Conservation (phyloP, 106 monocot genomes). For the Posidonia australis region DNA sequence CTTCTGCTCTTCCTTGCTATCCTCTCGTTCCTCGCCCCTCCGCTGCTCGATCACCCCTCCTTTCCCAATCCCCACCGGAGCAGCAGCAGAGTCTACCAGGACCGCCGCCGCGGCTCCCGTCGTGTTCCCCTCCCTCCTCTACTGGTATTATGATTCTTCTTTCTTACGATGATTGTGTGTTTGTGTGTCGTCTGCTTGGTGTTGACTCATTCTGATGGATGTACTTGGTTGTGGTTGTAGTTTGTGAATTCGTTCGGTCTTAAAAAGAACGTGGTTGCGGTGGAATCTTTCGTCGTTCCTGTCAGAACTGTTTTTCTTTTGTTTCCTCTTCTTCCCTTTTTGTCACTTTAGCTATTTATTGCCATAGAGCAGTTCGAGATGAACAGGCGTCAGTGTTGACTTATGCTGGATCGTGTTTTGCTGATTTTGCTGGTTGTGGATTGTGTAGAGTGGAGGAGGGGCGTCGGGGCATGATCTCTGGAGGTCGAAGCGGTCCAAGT, state of each 20-base stretch:
- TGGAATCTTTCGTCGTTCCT: conserved; percentile 38
- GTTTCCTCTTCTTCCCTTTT: background rate
- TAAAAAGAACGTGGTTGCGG: conserved; percentile 3
- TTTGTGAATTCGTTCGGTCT: conserved; percentile 7
- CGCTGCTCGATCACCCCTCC: conserved; percentile 23
- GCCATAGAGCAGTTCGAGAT: background rate
- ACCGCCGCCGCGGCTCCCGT: background rate
- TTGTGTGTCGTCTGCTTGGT: background rate
- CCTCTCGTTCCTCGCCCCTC: conserved; percentile 44
- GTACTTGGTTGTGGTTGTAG: conserved; percentile 14
- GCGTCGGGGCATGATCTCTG: conserved; percentile 36
- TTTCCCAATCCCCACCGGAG: conserved; percentile 7
- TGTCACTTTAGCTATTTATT: background rate
- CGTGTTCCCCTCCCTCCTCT: conserved; percentile 5
- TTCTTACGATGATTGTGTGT: background rate
- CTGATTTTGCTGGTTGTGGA: background rate
- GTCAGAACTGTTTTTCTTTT: conserved; percentile 9
- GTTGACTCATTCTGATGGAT: background rate
- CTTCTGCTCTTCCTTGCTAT: conserved; percentile 30
- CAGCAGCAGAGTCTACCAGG: background rate
- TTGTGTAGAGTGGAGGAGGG: conserved; percentile 31
- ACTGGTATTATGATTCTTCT: conserved; percentile 14
- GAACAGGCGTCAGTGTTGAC: background rate
- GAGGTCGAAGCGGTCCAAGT: conserved; percentile 45
- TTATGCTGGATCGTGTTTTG: background rate